Evolutionary conservation across 352 stramenopile species (phyloP), one percentile per base, ranked within the genome.

Genomic region (Phytopythium chamaehyphon): DNA sequence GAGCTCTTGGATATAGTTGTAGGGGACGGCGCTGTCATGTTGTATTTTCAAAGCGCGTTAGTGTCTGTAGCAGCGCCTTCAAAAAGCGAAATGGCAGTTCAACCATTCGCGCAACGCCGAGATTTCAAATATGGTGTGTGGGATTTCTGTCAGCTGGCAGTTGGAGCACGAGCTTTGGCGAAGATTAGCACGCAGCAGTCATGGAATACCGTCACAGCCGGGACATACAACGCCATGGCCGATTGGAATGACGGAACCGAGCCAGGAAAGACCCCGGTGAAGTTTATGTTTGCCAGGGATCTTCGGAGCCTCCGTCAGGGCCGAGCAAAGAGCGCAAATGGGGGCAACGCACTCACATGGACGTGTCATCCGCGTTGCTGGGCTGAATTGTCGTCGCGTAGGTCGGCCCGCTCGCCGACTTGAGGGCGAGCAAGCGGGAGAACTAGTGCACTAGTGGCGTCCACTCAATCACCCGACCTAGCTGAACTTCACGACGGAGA

Each of bases 81-180:
- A 33, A 33, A 9, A 33, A 33, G 5, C 28, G 28, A 33, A 6
- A 40, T n/a, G 4, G 9, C 15, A 18, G 8, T 6, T 47, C 22
- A 42, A 80, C 69, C 69, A 71, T 61, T 64, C 50, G 2, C 19
- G 47, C 11, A 80, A 51, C 16, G 54, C 22, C 12, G 31, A 37
- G n/a, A 72, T 48, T 24, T 65, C 61, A 40, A 63, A 74, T 35
- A 80, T 66, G 36, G 61, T 40, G 10, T 38, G 54, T 8, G 70
- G 70, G 0, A 80, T 51, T 40, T 64, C 47, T 18, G 54, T 42
- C 18, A 80, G 54, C 35, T 68, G 56, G 51, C 70, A 80, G n/a
- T 69, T 71, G 16, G 58, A 52, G 38, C 70, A 80, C 35, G 61
- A 59, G 19, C 70, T 80, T 16, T 21, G 5, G 10, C 1, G 24